Base-by-base conservation (phyloP, 495 filamentous ascomycete genomes). In the Parathielavia appendiculata region DNA sequence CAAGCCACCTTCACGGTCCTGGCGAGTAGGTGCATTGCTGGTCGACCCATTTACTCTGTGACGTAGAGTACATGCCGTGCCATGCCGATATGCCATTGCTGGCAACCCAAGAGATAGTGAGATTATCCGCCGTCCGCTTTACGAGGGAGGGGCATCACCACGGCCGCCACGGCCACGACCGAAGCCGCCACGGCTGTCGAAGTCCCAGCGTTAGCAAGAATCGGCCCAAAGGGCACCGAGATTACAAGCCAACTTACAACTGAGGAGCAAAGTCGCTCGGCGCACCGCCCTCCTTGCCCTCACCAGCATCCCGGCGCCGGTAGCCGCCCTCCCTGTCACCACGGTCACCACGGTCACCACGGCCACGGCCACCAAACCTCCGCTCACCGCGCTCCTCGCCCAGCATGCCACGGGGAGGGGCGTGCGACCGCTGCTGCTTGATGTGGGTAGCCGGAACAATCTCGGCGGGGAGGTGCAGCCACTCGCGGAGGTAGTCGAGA, bases 401-500 rank as follows among this genome's bases (percentile, higher is more conserved):
- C 81, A 97, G 84, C 93, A 98, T 97, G 68, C 93, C 93, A 69
- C 92, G 91, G 66, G 93, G 93, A 71, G 95, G 95, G 75, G 91
- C 91, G 76, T 98, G 92, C 65, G 90, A 93, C 78, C 95, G 91
- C 83, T 97, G 91, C 82, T 96, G 91, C 88, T 98, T 98, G 83
- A 98, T 96, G 85, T 98, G 93, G 71, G 93, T 98, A 65, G 93
- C 90, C 57, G 93, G 93, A 67, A 98, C 93, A 75, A 98, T 96
- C 85, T 98, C 93, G 71, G 95, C 93, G 75, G 93, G 93, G 68
- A 97, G 87, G 83, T 98, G 93, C 65, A 97, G 92, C 93, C 93
- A 98, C 83, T 98, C 93, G 68, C 93, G 95, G 75, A 98, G 91
- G 85, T 97, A 98, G 84, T 97, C 92, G 73, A 98, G 92, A 82